phyloP scores from a whole-genome alignment of 495 filamentous ascomycete genomes.

The Podospora tetraspora region DNA sequence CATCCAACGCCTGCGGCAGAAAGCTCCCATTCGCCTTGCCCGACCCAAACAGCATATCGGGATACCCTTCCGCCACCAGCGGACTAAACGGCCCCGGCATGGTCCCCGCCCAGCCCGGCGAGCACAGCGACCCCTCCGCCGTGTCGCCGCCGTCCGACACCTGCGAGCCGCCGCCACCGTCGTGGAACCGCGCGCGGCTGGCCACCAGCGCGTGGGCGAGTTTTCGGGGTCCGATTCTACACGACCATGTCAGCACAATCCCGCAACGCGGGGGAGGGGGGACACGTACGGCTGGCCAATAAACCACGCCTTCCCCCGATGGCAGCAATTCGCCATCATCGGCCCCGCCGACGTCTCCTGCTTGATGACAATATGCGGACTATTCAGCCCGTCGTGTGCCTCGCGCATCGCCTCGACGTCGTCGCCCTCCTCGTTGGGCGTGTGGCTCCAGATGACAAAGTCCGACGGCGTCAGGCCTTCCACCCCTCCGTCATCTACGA shows the following conservation, averaged over 20 bases:
- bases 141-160: not conserved
- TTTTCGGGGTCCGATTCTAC: conserved; percentile 55
- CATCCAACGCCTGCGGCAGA: not conserved
- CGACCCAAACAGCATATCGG: not conserved
- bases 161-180: not conserved
- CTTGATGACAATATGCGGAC: conserved; percentile 9
- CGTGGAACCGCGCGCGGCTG: not conserved
- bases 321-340: conserved; percentile 20
- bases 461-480: conserved; percentile 1
- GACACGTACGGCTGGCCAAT: conserved; percentile 31
- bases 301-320: conserved; percentile 15
- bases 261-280: not conserved
- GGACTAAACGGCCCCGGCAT: not conserved
- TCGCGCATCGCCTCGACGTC: not conserved
- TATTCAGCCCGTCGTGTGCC: not conserved
- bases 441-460: conserved; percentile 16
- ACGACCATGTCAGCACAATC: conserved; percentile 6
- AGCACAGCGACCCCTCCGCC: not conserved
- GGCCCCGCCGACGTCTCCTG: conserved; percentile 15
- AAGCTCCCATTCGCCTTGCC: not conserved
- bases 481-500: conserved; percentile 10
- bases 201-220: conserved; percentile 22
- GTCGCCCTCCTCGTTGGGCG: not conserved
- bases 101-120: not conserved
- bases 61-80: not conserved